Conservation (phyloP, 2,329 filamentous ascomycete species). For the Clonostachys solani region DNA sequence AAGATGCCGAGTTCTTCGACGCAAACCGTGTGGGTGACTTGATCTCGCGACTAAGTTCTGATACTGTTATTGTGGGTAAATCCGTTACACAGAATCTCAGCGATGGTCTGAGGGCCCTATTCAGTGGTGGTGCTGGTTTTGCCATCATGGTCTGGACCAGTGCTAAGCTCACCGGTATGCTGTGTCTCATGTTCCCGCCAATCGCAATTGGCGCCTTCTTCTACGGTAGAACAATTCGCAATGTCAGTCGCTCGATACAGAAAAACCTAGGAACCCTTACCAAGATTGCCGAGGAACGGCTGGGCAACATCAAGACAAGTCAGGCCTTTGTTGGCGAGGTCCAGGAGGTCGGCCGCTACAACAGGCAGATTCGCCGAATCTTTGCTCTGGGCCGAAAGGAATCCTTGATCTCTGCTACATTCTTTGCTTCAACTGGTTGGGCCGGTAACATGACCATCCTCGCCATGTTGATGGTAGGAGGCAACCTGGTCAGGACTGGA, state of each 20-base stretch:
- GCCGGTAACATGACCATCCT: constrained; percentile 96
- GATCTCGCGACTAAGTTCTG: constrained; percentile 90
- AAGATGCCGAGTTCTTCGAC: constrained; percentile 98
- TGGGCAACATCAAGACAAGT: constrained; percentile 94
- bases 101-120: constrained; percentile 85
- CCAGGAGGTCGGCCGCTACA: constrained; percentile 87
- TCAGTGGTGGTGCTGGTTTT: constrained; percentile 87
- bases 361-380: constrained; percentile 85
- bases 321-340: constrained; percentile 95
- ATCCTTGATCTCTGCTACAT: constrained; percentile 83
- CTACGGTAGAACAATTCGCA: constrained; percentile 85
- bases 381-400: constrained; percentile 85
- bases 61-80: constrained; percentile 97
- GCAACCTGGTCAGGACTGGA: constrained; percentile 82
- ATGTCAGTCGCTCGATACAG: constrained; percentile 87
- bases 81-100: constrained; percentile 97
- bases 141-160: constrained; percentile 95
- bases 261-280: constrained; percentile 89
- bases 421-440: constrained; percentile 83
- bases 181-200: constrained; percentile 84
- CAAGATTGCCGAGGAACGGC: constrained; percentile 96
- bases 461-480: constrained; percentile 83
- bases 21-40: constrained; percentile 95
- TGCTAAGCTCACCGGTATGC: constrained; percentile 80
- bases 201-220: constrained; percentile 88